These are phyloP conservation scores for Malus sieversii DNA, from an alignment of 306 rosid genomes.

Conservation along the genomic window DNA sequence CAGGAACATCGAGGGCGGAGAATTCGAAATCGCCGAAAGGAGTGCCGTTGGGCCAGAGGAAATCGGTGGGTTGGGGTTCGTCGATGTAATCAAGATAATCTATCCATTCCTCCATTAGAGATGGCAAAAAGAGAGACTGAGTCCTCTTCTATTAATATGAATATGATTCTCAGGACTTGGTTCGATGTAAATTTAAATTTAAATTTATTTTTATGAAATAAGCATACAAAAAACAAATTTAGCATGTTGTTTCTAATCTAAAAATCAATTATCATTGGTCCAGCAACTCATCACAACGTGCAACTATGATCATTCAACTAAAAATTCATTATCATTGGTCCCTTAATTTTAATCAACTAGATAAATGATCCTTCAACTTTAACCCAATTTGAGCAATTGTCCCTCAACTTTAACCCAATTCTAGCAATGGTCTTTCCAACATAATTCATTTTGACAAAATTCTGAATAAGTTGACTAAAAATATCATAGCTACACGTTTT, in stretches of 20 bases:
- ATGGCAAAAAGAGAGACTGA: not conserved
- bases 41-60: conserved; percentile 47
- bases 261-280: too few relatives aligned
- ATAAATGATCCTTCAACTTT: too few relatives aligned
- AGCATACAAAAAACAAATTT: not conserved
- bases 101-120: conserved; percentile 25
- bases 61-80: conserved; percentile 39
- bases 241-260: not conserved
- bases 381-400: too few relatives aligned
- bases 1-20: conserved; percentile 28
- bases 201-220: not conserved
- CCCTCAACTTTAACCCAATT: too few relatives aligned
- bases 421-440: too few relatives aligned
- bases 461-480: too few relatives aligned
- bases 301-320: too few relatives aligned
- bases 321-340: too few relatives aligned
- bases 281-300: too few relatives aligned
- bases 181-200: not conserved
- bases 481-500: too few relatives aligned
- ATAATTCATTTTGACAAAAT: too few relatives aligned
- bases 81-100: conserved; percentile 58
- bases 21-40: conserved; percentile 37
- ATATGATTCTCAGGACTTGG: not conserved
- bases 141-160: not conserved
- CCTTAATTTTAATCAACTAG: too few relatives aligned